phyloP scores from a whole-genome alignment of 768 basidiomycete species.

The Zangia roseola region DNA sequence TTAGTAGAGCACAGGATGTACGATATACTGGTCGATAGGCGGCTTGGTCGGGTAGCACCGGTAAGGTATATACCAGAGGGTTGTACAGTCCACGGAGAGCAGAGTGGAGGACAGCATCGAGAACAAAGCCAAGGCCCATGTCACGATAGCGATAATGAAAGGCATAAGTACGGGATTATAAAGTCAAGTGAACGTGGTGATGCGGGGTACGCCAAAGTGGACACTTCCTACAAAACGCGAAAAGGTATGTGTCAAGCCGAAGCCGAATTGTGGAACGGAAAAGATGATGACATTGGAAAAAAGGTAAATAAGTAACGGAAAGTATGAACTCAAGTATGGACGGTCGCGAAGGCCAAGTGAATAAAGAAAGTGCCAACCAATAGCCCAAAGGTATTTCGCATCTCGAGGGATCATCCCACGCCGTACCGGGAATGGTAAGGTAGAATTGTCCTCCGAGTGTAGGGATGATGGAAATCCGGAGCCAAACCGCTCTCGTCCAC shows the following conservation, averaged over 20 bases:
- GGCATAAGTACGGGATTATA: slow-evolving; percentile 29
- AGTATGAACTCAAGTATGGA: slow-evolving; percentile 26
- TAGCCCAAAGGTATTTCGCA: slow-evolving; percentile 48
- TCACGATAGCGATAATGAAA: slow-evolving; percentile 30
- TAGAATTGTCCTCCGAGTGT: slow-evolving; percentile 5
- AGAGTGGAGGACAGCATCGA: slow-evolving; percentile 21
- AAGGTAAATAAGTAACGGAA: slow-evolving; percentile 32
- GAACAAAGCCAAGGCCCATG: slow-evolving; percentile 20
- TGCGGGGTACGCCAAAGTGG: slow-evolving; percentile 24
- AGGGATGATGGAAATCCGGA: slow-evolving; percentile 35
- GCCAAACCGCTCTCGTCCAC: slow-evolving; percentile 49
- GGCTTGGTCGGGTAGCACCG: slow-evolving; percentile 12
- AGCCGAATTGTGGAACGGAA: slow-evolving; percentile 33
- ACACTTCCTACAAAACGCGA: slow-evolving; percentile 21
- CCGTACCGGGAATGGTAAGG: slow-evolving; percentile 9
- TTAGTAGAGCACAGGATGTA: no score
- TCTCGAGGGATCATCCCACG: slow-evolving; percentile 6
- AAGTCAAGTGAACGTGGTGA: slow-evolving; percentile 31
- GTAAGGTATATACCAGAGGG: slow-evolving; percentile 23
- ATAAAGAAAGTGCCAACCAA: slow-evolving; percentile 62
- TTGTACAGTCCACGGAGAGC: slow-evolving; percentile 22
- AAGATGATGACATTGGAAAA: slow-evolving; percentile 26
- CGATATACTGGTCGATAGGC: slow-evolving; percentile 9
- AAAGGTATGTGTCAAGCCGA: slow-evolving; percentile 32
- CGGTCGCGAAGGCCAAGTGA: slow-evolving; percentile 37